phyloP scores from a whole-genome alignment of 164 flowering plant species.

The Stephania japonica region DNA sequence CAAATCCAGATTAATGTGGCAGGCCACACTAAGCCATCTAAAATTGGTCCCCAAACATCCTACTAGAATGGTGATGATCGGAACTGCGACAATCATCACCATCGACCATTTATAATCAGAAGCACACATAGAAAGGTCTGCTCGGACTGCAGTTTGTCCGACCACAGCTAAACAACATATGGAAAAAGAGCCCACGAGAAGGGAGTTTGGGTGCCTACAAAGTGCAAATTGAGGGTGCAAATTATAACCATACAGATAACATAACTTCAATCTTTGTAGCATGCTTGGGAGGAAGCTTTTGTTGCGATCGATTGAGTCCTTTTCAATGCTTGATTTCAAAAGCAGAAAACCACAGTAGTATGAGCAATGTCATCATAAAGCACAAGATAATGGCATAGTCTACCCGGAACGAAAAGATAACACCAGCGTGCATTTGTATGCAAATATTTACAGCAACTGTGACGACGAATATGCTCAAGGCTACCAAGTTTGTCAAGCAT shows the following conservation, averaged over 20 bases:
- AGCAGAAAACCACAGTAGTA: not conserved
- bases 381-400: slow-evolving; percentile 7
- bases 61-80: not conserved
- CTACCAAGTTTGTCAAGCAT: not conserved
- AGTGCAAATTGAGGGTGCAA: not conserved
- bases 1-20: not conserved
- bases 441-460: not conserved
- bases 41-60: not conserved
- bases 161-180: not conserved
- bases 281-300: not conserved
- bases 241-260: not conserved
- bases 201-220: not conserved
- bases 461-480: slow-evolving; percentile 1
- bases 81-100: not conserved
- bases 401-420: not conserved
- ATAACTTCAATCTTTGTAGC: not conserved
- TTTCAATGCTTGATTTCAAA: not conserved
- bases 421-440: not conserved
- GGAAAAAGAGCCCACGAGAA: not conserved
- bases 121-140: not conserved
- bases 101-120: slow-evolving; percentile 1
- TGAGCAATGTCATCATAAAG: not conserved
- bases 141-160: not conserved
- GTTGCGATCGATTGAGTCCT: not conserved
- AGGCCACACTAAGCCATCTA: not conserved